Evolutionary conservation across 2,329 filamentous ascomycete species (phyloP).

Genomic region (Fonsecaea pedrosoi): DNA sequence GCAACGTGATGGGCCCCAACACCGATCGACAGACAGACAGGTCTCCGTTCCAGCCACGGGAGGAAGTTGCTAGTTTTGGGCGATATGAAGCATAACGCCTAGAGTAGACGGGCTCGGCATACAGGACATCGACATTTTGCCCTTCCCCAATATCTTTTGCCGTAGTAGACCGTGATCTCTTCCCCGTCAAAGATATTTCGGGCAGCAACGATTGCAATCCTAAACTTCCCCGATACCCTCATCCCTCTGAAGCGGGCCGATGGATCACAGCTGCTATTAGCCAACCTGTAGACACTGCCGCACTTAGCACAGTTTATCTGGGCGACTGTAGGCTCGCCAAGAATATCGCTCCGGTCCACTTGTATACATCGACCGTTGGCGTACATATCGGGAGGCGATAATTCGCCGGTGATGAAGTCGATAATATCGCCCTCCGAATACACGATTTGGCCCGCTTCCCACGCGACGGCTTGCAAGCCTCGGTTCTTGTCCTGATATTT

Average conservation of each 20-base stretch:
- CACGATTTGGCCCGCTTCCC: neutral
- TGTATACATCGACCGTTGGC: constrained; percentile 7
- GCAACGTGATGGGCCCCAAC: no score
- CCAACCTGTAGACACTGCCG: neutral
- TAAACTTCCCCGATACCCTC: constrained; percentile 8
- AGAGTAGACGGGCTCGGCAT: constrained; percentile 3
- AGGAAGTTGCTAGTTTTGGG: neutral
- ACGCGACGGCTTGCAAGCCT: neutral
- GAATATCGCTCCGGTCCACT: constrained; percentile 5
- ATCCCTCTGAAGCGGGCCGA: neutral
- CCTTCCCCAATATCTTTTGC: constrained; percentile 5
- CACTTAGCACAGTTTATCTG: constrained; percentile 7
- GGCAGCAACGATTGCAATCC: constrained; percentile 7
- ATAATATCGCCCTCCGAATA: neutral
- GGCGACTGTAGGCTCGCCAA: constrained; percentile 5
- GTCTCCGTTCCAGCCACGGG: no score
- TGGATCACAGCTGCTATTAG: neutral
- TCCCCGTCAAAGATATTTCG: constrained; percentile 1
- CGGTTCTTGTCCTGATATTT: neutral
- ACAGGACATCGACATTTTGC: constrained; percentile 4
- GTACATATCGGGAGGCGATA: constrained; percentile 8
- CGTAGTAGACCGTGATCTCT: constrained; percentile 11
- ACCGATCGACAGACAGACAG: no score
- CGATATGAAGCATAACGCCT: constrained; percentile 5
- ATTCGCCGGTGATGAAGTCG: neutral